Evolutionary conservation across 257 asterid genomes (phyloP).

Genomic region (Nicotiana attenuata): DNA sequence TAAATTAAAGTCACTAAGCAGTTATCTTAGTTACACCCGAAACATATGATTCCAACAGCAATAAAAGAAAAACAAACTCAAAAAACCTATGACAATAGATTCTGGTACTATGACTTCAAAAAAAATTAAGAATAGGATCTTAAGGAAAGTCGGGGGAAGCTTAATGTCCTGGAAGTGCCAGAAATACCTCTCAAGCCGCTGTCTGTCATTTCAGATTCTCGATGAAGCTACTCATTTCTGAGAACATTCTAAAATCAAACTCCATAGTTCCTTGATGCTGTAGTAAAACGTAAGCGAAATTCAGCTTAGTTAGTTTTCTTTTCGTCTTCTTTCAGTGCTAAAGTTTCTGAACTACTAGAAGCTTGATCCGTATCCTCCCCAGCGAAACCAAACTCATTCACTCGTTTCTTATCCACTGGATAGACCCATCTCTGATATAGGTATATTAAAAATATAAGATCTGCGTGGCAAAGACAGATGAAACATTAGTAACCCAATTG

Average conservation of each 20-base stretch:
- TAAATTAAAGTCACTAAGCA: neutral
- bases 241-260: neutral
- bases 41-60: neutral
- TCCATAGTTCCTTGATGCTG: neutral
- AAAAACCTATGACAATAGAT: neutral
- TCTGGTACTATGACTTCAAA: neutral
- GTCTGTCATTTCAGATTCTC: neutral
- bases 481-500: neutral
- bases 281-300: neutral
- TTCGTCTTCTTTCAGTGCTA: slow-evolving; percentile 50
- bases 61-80: neutral
- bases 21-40: neutral
- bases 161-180: neutral
- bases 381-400: slow-evolving; percentile 86
- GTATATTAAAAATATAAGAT: slow-evolving; percentile 81
- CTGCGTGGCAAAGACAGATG: slow-evolving; percentile 41
- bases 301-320: slow-evolving; percentile 76
- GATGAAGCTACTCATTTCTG: neutral
- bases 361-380: slow-evolving; percentile 72
- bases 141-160: neutral
- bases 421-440: slow-evolving; percentile 84
- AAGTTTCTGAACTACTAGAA: slow-evolving; percentile 23
- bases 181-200: neutral
- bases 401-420: slow-evolving; percentile 91
- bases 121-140: neutral